These are phyloP conservation scores for Hevea brasiliensis DNA, from an alignment of 345 rosid species.

Conservation along the genomic window DNA sequence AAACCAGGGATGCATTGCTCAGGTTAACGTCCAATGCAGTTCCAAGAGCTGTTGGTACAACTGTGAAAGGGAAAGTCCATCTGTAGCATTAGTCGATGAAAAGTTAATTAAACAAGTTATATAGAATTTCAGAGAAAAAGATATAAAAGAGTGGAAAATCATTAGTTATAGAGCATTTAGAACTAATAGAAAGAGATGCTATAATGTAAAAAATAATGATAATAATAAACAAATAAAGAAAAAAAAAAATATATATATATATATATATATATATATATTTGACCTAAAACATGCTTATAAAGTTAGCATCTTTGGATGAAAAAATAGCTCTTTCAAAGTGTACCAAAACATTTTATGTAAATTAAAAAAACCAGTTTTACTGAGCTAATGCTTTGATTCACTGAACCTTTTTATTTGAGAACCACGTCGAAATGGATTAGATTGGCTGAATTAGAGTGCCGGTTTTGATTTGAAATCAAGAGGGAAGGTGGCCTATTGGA, in stretches of 20 bases:
- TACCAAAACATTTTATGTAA: too few species aligned
- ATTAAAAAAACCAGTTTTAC: not conserved
- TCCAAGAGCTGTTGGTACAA: constrained; percentile 97
- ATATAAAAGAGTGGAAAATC: not conserved
- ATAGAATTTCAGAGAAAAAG: constrained; percentile 13
- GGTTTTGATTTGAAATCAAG: not conserved
- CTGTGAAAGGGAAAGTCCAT: constrained; percentile 91
- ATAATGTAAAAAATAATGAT: too few species aligned
- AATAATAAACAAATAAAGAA: too few species aligned
- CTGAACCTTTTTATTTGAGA: not conserved
- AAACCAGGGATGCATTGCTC: constrained; percentile 96
- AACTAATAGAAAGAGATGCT: not conserved
- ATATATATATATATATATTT: too few species aligned
- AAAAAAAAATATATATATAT: not conserved
- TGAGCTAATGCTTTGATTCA: not conserved
- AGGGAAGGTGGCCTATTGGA: not conserved
- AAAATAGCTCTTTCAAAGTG: too few species aligned
- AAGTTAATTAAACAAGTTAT: constrained; percentile 46
- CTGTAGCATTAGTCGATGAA: constrained; percentile 77
- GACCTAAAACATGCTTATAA: too few species aligned
- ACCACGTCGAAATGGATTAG: not conserved
- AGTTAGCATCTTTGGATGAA: too few species aligned
- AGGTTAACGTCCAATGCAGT: constrained; percentile 96
- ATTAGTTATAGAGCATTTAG: not conserved
- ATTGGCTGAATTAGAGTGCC: not conserved